phyloP scores from a whole-genome alignment of 352 stramenopile genomes.

The Plasmopara viticola region DNA sequence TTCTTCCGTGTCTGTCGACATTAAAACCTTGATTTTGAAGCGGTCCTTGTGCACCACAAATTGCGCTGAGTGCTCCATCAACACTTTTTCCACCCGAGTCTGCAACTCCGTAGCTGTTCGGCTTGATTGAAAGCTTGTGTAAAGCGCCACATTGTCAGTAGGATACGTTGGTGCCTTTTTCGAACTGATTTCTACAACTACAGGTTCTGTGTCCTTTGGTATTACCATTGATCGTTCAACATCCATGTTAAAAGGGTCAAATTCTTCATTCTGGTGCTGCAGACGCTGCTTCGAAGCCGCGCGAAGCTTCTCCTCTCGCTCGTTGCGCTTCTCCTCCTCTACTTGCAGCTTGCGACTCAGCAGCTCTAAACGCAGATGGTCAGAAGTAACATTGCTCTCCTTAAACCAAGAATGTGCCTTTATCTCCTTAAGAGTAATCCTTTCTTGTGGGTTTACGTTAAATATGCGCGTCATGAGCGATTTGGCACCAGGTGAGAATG shows the following conservation, averaged over 20 bases:
- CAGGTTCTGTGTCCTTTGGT: constrained; percentile 11
- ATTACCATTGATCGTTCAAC: constrained; percentile 35
- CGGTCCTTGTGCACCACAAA: constrained; percentile 51
- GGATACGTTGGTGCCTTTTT: constrained; percentile 49
- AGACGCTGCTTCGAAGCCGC: constrained; percentile 26
- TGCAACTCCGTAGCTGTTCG: constrained; percentile 41
- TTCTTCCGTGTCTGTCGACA: constrained; percentile 38
- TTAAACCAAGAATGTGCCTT: constrained; percentile 67
- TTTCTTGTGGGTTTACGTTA: constrained; percentile 56
- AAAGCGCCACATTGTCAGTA: constrained; percentile 50
- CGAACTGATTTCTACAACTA: constrained; percentile 27
- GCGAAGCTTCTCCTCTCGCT: constrained; percentile 52
- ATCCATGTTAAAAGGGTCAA: constrained; percentile 54
- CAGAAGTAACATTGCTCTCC: constrained; percentile 30
- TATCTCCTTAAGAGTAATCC: constrained; percentile 75
- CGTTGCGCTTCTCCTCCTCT: constrained; percentile 61
- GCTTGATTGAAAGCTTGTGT: constrained; percentile 71
- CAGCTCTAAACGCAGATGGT: constrained; percentile 48
- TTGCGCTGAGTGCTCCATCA: constrained; percentile 40
- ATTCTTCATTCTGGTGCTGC: constrained; percentile 41
- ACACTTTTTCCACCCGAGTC: constrained; percentile 42
- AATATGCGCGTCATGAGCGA: constrained; percentile 71
- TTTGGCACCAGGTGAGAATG: constrained; percentile 71
- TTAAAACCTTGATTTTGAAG: constrained; percentile 71
- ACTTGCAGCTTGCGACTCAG: constrained; percentile 57